phyloP scores from a whole-genome alignment of 1,139 yeast genomes.

The Yamadazyma pseudoaaseri region DNA sequence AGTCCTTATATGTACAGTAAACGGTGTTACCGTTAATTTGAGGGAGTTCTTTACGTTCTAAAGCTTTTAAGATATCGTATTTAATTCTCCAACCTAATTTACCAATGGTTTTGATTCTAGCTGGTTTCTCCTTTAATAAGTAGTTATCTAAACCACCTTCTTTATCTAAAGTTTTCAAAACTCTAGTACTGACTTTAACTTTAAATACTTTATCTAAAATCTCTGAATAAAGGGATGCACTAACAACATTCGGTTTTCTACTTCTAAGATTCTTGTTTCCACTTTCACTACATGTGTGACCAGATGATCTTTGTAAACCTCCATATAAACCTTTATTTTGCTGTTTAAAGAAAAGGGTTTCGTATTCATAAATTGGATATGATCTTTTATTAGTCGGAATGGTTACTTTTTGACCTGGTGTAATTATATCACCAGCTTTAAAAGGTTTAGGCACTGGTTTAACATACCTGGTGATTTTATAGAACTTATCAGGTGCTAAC shows the following conservation, averaged over 20 bases:
- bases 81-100: conserved; percentile 88
- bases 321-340: conserved; percentile 89
- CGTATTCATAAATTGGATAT: conserved; percentile 81
- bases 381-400: conserved; percentile 49
- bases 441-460: conserved; percentile 38
- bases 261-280: conserved; percentile 73
- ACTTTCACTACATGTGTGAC: conserved; percentile 74
- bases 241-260: conserved; percentile 80
- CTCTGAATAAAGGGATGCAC: conserved; percentile 81
- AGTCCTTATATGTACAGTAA: conserved; percentile 48
- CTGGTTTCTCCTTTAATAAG: conserved; percentile 79
- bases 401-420: conserved; percentile 22
- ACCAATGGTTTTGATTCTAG: conserved; percentile 89
- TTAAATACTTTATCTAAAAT: conserved; percentile 55
- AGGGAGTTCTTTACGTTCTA: conserved; percentile 30
- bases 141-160: conserved; percentile 96
- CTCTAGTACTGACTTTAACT: conserved; percentile 74
- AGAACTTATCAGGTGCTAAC: conserved; percentile 26
- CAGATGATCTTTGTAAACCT: conserved; percentile 76
- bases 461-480: conserved; percentile 40
- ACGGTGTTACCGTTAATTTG: conserved; percentile 22
- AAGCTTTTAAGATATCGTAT: conserved; percentile 57
- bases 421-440: conserved; percentile 36
- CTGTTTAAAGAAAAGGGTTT: conserved; percentile 73
- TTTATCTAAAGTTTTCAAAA: conserved; percentile 78